phyloP scores from a whole-genome alignment of 176 grass and related monocot genomes.

The Triticum dicoccoides region DNA sequence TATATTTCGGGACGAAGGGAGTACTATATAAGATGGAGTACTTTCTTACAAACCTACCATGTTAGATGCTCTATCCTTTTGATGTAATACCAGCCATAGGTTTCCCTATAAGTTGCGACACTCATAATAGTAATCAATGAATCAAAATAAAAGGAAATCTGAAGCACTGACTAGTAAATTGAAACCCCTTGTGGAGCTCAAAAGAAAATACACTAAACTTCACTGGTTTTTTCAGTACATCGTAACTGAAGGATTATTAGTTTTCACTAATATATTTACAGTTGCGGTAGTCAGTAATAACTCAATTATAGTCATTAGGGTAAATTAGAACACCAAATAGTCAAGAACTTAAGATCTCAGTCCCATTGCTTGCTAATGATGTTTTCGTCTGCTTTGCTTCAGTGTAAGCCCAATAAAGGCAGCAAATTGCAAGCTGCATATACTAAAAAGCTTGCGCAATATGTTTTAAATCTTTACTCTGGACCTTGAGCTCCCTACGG shows the following conservation, averaged over 20 bases:
- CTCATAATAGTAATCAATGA: too few species aligned
- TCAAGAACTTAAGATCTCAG: not conserved
- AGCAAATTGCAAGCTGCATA: not conserved
- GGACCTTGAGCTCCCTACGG: not conserved
- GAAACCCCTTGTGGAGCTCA: not conserved
- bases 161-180: not conserved
- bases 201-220: not conserved
- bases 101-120: not conserved
- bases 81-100: not conserved
- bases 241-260: not conserved
- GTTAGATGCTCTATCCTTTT: not conserved
- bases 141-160: not conserved
- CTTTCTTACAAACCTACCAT: not conserved
- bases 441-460: not conserved
- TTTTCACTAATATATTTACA: not conserved
- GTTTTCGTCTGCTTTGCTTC: not conserved
- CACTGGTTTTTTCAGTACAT: not conserved
- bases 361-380: constrained; percentile 5
- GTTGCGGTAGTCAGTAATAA: not conserved
- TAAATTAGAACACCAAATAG: not conserved
- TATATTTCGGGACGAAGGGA: too few species aligned
- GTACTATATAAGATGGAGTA: too few species aligned
- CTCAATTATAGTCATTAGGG: not conserved
- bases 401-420: not conserved
- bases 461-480: not conserved